Percentiles rank a stretch among this genome's conserved stretches.
phyloP scores from a whole-genome alignment of 2,329 filamentous ascomycete species.

The Pseudocercospora eumusae region DNA sequence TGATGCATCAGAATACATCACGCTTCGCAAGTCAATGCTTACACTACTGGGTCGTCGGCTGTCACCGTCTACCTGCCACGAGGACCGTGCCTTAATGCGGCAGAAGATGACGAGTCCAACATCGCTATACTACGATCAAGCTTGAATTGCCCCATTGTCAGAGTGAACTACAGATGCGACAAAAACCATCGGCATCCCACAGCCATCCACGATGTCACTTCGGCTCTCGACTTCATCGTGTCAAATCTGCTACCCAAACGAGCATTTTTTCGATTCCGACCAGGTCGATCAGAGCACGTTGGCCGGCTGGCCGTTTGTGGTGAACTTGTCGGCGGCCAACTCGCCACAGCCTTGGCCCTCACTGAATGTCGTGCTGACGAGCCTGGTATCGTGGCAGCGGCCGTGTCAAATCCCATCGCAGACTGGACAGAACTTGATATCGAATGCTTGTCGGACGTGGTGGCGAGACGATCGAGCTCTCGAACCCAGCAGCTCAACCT shows the following conservation, averaged over 20 bases:
- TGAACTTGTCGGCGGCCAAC: conserved; percentile 50
- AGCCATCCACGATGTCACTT: conserved; percentile 51
- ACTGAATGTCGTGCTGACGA: conserved; percentile 51
- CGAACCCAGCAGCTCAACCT: background rate
- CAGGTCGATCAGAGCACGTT: conserved; percentile 33
- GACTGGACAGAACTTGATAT: conserved; percentile 47
- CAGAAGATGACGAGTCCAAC: conserved; percentile 38
- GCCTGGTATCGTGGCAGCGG: conserved; percentile 48
- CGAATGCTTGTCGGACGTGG: conserved; percentile 26
- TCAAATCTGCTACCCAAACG: conserved; percentile 41
- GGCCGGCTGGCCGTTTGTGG: conserved; percentile 49
- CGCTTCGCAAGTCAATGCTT: conserved; percentile 34
- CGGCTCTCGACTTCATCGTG: conserved; percentile 52
- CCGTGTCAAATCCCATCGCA: conserved; percentile 50
- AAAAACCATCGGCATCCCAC: conserved; percentile 45
- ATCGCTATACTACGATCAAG: conserved; percentile 40
- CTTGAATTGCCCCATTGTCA: conserved; percentile 46
- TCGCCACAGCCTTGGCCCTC: conserved; percentile 53
- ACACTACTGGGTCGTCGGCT: conserved; percentile 13
- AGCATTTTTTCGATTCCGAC: conserved; percentile 29
- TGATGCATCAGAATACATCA: conserved; percentile 24
- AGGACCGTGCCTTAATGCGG: conserved; percentile 41
- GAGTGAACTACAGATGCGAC: conserved; percentile 50
- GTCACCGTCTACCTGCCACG: conserved; percentile 47
- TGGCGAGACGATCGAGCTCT: background rate